A percentile compares a stretch with the other conserved stretches of the same genome.
Evolutionary conservation across 1,139 yeast genomes (phyloP).

Genomic region (Kodamaea ohmeri): DNA sequence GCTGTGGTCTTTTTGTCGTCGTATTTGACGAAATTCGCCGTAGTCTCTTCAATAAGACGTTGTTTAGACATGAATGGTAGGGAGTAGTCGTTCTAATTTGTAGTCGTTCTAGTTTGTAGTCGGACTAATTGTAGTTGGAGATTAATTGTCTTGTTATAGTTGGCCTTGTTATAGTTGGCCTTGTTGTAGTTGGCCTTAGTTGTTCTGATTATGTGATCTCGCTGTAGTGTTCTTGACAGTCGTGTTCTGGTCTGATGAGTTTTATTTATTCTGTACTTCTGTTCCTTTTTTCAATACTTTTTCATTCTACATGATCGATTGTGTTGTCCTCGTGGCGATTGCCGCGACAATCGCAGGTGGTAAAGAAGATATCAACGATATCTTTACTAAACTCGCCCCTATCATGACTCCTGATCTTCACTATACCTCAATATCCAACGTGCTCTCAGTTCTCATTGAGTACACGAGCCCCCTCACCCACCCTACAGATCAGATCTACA

Average conservation of each 20-base stretch:
- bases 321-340: conserved; percentile 6
- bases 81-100: too few relatives aligned
- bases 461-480: conserved; percentile 12
- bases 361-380: conserved; percentile 2
- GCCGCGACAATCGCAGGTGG: conserved; percentile 8
- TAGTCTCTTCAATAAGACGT: conserved; percentile 34
- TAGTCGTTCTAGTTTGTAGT: too few relatives aligned
- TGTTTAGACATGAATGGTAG: conserved; percentile 32
- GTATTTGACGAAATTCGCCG: conserved; percentile 30
- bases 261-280: not conserved
- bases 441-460: conserved; percentile 7
- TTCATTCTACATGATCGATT: not conserved
- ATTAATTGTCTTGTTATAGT: too few relatives aligned
- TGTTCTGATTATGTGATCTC: too few relatives aligned
- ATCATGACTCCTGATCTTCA: conserved; percentile 6
- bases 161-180: too few relatives aligned
- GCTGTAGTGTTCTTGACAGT: too few relatives aligned
- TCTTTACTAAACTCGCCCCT: conserved; percentile 4
- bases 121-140: too few relatives aligned
- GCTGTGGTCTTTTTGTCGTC: conserved; percentile 35
- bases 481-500: conserved; percentile 7
- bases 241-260: too few relatives aligned
- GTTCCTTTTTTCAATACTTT: not conserved
- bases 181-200: too few relatives aligned
- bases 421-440: conserved; percentile 7